These are phyloP conservation scores for Thielaviopsis musarum DNA, from an alignment of 2,329 filamentous ascomycete species.

Conservation along the genomic window DNA sequence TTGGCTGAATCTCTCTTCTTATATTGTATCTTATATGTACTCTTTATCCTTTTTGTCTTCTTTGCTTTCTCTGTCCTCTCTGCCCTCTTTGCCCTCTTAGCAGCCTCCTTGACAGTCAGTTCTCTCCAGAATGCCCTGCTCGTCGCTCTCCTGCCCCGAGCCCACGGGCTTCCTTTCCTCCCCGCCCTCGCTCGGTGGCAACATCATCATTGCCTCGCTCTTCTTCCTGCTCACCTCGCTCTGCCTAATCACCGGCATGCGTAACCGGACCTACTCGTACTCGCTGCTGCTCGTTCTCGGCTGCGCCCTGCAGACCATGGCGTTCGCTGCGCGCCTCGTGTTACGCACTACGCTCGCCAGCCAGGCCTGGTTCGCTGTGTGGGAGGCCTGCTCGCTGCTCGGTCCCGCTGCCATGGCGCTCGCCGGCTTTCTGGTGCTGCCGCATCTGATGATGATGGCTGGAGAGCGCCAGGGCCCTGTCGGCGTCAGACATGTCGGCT, in stretches of 20 bases:
- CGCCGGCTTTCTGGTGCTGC: constrained; percentile 28
- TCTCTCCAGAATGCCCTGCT: not conserved
- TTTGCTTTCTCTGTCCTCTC: no score
- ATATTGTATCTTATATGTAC: no score
- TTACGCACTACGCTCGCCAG: constrained; percentile 21
- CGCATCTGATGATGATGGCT: constrained; percentile 30
- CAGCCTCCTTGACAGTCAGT: no score
- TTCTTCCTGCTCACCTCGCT: constrained; percentile 25
- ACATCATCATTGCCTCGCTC: constrained; percentile 23
- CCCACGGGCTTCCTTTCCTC: not conserved
- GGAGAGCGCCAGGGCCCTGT: constrained; percentile 25
- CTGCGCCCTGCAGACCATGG: constrained; percentile 27
- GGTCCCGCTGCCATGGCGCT: constrained; percentile 29
- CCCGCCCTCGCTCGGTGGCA: constrained; percentile 22
- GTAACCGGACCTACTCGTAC: constrained; percentile 25
- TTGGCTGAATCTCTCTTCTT: no score
- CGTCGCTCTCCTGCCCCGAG: not conserved
- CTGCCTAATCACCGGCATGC: constrained; percentile 23
- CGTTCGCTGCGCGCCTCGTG: constrained; percentile 30
- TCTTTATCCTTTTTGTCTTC: no score
- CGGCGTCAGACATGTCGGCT: constrained; percentile 20
- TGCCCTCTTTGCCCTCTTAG: no score
- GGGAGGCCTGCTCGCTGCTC: constrained; percentile 28
- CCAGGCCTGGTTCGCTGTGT: constrained; percentile 25
- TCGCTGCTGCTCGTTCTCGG: constrained; percentile 24